phyloP scores from a whole-genome alignment of 1,284 basidiomycete species.

The Termitomyces sp. region DNA sequence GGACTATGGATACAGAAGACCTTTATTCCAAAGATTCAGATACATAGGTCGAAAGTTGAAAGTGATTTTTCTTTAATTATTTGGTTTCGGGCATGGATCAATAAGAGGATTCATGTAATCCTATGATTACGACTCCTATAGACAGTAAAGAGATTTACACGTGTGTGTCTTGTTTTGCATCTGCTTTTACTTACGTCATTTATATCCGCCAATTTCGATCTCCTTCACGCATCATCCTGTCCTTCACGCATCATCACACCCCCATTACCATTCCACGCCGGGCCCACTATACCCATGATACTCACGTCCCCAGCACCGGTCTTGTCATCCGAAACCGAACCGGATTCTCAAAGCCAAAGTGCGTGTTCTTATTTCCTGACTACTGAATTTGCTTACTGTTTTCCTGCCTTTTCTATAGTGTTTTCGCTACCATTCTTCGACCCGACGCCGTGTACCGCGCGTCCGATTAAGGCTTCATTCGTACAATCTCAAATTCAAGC shows the following conservation, averaged over 20 bases:
- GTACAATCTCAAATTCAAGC: not conserved
- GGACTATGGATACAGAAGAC: too few relatives aligned
- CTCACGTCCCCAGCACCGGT: slow-evolving; percentile 7
- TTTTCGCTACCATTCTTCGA: slow-evolving; percentile 6
- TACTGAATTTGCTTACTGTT: not conserved
- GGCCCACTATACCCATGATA: not conserved
- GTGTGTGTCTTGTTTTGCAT: too few relatives aligned
- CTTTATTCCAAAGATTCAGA: too few relatives aligned
- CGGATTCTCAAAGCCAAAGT: slow-evolving; percentile 20
- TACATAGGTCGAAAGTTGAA: too few relatives aligned
- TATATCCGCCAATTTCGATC: too few relatives aligned
- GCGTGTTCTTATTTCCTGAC: not conserved
- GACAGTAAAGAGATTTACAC: too few relatives aligned
- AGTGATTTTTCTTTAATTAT: too few relatives aligned
- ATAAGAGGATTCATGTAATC: too few relatives aligned
- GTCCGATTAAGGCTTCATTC: not conserved
- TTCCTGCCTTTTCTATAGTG: not conserved
- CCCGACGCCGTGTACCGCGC: slow-evolving; percentile 11
- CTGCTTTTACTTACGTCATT: too few relatives aligned
- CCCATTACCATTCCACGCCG: not conserved
- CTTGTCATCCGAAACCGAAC: slow-evolving; percentile 17
- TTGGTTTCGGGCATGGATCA: too few relatives aligned
- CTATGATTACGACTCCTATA: too few relatives aligned
- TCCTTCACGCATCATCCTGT: too few relatives aligned
- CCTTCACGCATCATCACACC: not conserved